Percentiles rank a stretch among this genome's conserved stretches.
These are phyloP conservation scores for Phaeophleospora eucalypticola DNA, from an alignment of 2,329 filamentous ascomycete genomes.

Conservation along the genomic window DNA sequence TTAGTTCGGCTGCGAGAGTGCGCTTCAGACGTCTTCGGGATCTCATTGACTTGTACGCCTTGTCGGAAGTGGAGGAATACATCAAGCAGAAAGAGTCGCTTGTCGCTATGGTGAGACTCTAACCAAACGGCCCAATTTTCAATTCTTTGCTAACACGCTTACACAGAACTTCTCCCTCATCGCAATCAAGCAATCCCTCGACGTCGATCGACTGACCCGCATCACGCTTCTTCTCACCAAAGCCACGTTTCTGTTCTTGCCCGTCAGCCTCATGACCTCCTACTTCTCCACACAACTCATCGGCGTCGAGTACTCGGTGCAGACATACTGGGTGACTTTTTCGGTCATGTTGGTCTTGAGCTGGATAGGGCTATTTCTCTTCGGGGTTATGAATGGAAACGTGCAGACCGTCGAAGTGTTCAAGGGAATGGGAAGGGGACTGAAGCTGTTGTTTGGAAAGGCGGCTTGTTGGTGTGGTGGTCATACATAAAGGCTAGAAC, in stretches of 20 bases:
- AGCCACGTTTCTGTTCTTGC: conserved; percentile 70
- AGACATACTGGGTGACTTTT: conserved; percentile 66
- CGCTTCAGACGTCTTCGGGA: conserved; percentile 59
- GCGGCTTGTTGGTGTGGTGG: neutral
- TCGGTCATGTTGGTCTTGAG: conserved; percentile 59
- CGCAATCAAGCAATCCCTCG: conserved; percentile 68
- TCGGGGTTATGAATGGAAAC: conserved; percentile 54
- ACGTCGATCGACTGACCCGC: conserved; percentile 66
- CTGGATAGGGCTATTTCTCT: conserved; percentile 54
- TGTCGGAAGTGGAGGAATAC: conserved; percentile 60
- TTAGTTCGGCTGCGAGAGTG: conserved; percentile 49
- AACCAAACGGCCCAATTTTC: neutral
- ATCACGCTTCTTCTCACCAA: conserved; percentile 71
- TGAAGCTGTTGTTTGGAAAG: neutral
- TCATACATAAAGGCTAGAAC: too few relatives aligned
- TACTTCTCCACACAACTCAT: conserved; percentile 68
- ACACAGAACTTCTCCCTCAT: conserved; percentile 71
- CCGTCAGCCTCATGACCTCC: conserved; percentile 68
- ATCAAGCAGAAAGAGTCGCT: conserved; percentile 67
- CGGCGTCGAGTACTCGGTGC: conserved; percentile 57
- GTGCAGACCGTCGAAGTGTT: conserved; percentile 40
- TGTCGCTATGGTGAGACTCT: conserved; percentile 59
- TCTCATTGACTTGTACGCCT: conserved; percentile 56
- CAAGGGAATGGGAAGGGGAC: conserved; percentile 10
- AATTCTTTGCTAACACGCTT: conserved; percentile 4